These are phyloP conservation scores for Penicillium antarcticum DNA, from an alignment of 495 filamentous ascomycete species.

Conservation along the genomic window DNA sequence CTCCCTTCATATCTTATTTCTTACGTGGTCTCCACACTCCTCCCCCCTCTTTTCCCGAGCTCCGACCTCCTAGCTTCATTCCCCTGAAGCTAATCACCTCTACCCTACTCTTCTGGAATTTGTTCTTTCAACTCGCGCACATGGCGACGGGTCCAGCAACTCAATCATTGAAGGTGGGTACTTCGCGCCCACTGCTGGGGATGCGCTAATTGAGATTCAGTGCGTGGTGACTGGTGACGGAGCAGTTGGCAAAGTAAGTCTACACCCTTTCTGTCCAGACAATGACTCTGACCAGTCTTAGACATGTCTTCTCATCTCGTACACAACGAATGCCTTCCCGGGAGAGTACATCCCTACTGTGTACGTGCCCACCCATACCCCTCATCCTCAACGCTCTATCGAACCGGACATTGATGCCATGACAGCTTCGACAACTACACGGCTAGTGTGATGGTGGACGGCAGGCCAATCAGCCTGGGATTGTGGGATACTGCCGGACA, in stretches of 20 bases:
- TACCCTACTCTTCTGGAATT: constrained; percentile 1
- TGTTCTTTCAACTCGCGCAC: constrained; percentile 21
- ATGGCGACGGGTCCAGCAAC: constrained; percentile 68
- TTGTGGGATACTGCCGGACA: constrained; percentile 99
- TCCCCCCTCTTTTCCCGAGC: constrained; percentile 6
- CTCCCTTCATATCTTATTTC: constrained; percentile 6
- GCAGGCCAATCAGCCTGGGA: constrained; percentile 92
- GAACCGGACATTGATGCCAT: neutral
- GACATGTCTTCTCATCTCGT: constrained; percentile 99
- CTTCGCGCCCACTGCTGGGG: neutral
- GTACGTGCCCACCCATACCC: constrained; percentile 54
- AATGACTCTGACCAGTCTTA: constrained; percentile 30
- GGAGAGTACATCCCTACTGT: constrained; percentile 99
- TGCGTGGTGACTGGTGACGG: constrained; percentile 99
- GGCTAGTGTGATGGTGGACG: constrained; percentile 97
- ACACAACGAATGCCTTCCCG: constrained; percentile 98
- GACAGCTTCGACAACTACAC: constrained; percentile 97
- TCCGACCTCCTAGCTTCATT: constrained; percentile 7
- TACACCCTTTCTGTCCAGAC: neutral
- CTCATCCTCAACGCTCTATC: neutral
- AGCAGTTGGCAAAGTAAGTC: constrained; percentile 91
- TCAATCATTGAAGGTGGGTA: constrained; percentile 69
- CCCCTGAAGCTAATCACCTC: constrained; percentile 4
- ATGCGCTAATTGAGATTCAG: constrained; percentile 42
- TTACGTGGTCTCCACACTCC: constrained; percentile 4